Base-by-base conservation (phyloP, 2,329 filamentous ascomycete genomes). In the Sporothrix pallida region DNA sequence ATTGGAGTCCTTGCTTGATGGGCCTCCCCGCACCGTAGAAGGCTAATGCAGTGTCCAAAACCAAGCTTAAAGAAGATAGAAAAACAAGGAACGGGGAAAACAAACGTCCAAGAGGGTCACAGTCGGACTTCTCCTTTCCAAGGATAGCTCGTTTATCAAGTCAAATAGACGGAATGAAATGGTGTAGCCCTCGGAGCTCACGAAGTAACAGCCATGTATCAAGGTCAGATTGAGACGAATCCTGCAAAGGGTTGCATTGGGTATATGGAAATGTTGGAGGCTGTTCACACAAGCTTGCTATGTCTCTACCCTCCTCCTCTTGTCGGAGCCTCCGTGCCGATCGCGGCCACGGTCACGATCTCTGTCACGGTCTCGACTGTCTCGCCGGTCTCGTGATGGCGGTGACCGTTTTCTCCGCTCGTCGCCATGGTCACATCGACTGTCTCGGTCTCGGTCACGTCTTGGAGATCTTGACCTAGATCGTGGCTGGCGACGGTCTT, bases 251-350 rank as follows among this genome's bases (percentile, higher is more conserved):
- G 17, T 7, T 8, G n/a, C n/a, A 20, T 2, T 13, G 20, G 13
- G 46, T 46, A 42, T 46, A 20, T 65, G 37, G 60, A 23, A 46
- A 44, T 65, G 60, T 13, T 46, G 9, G 13, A 26, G 8, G 62
- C 2, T 20, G n/a, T 54, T 20, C 46, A n/a, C 9, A 17, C 9
- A 17, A 20, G 44, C 20, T 42, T 3, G 12, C 62, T 73, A 75
- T 65, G 72, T 48, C 20, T 90, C 88, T 75, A 91, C 84, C 78
- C 83, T 85, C 67, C 88, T 84, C 75, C 90, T 85, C 81, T 91
- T 92, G 75, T 91, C 89, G 46, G 68, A 70, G 65, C 83, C 83
- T 48, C 87, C 85, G 77, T 90, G 83, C 23, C 86, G 84, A 76
- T 88, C 85, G 60, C 82, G 56, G 46, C 72, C 82, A 50, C 89